phyloP scores from a whole-genome alignment of 2,329 filamentous ascomycete species.

The Aspergillus pseudotamarii region DNA sequence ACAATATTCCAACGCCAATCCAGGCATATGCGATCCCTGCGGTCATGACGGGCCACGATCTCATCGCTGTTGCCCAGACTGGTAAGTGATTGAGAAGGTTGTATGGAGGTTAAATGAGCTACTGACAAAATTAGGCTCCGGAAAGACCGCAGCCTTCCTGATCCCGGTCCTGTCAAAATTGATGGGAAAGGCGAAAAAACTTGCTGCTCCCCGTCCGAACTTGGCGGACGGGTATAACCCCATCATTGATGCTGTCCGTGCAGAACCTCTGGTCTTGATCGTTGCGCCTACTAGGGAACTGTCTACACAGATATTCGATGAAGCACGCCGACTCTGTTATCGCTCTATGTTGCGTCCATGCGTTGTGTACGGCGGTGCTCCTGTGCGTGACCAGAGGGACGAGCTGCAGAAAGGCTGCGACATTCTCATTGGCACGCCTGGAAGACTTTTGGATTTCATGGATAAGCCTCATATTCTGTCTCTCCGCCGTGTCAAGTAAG shows the following conservation, averaged over 20 bases:
- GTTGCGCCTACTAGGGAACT: constrained; percentile 87
- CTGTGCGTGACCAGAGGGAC: constrained; percentile 67
- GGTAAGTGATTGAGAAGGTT: constrained; percentile 59
- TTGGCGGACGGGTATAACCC: constrained; percentile 57
- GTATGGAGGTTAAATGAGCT: background rate
- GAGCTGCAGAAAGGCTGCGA: constrained; percentile 86
- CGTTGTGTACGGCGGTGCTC: constrained; percentile 84
- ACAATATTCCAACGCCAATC: constrained; percentile 77
- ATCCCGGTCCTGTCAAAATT: constrained; percentile 86
- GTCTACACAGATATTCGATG: constrained; percentile 92
- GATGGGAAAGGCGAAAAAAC: constrained; percentile 93
- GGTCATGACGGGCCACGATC: constrained; percentile 73
- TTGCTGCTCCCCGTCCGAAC: constrained; percentile 74
- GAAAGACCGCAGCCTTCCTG: constrained; percentile 92
- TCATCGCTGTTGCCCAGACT: constrained; percentile 90
- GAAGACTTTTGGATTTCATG: constrained; percentile 84
- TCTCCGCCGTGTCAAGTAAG: constrained; percentile 73
- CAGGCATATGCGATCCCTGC: constrained; percentile 84
- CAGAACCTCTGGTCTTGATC: constrained; percentile 85
- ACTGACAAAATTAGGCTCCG: constrained; percentile 68
- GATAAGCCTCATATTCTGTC: constrained; percentile 68
- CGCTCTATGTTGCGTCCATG: constrained; percentile 91
- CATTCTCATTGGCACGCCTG: constrained; percentile 83
- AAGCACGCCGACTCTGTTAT: constrained; percentile 90
- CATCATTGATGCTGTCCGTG: constrained; percentile 59